Evolutionary conservation across 192 early-diverging fungal genomes (phyloP), one percentile per base, ranked within the genome.

Genomic region (Coemansia sp.): DNA sequence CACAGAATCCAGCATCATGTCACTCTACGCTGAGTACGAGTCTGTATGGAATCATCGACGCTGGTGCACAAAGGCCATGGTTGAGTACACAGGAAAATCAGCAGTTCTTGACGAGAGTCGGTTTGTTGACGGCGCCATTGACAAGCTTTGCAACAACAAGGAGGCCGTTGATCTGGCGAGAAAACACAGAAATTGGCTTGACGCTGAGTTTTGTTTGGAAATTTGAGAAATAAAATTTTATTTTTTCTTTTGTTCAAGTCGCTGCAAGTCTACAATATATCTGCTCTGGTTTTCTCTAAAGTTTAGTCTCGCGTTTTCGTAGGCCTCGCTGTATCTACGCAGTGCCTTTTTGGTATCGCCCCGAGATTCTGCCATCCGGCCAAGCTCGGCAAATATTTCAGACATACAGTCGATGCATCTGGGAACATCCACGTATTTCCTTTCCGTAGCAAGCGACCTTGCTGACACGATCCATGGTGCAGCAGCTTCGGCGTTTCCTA

Each of bases 21-120:
- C 68, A 2, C 28, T 71, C 11, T 80, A 74, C 25, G 45, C 68
- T 1, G 56, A 61, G 10, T 80, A 80, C 36, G 77, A 80, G 58
- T 73, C 77, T 5, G 59, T 74, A 30, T 80, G 77, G 77, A 45
- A 68, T 25, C 77, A 80, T 33, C 68, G 77, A 8, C 72, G 77
- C 56, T 74, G 77, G 77, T 80, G 72, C 59, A 58, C 74, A 14
- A 49, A 20, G 4, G 42, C 31, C 14, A 2, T 56, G 18, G 56
- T 38, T 11, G 22, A 40, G 20, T 25, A 17, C 4, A 61, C 12
- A n/a, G 34, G 49, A 7, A 16, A 56, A 20, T 8, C 22, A 4
- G 20, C 38, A 11, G 29, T 50, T 32, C 14, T 38, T 17, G 20
- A 38, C 2, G 68, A 76, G 30, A 2, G 56, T 0, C 49, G 7